phyloP scores from a whole-genome alignment of 345 rosid genomes.

The Eucalyptus curtisii region DNA sequence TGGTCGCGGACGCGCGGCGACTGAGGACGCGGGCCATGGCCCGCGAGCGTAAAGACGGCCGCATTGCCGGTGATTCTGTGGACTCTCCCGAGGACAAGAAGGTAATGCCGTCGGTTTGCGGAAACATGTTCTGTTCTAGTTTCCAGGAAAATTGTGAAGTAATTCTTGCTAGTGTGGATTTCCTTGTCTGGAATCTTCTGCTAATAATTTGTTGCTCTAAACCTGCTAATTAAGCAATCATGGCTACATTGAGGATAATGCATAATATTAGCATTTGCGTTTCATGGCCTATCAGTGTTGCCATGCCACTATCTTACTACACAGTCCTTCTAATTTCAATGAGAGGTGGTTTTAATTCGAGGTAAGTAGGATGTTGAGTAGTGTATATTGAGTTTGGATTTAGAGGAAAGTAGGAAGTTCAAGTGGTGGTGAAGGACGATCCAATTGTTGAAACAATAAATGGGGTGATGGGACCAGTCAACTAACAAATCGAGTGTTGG shows the following conservation, averaged over 20 bases:
- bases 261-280: not conserved
- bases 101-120: conserved; percentile 5
- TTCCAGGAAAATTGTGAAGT: not conserved
- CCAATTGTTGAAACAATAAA: not conserved
- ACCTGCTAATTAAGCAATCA: not conserved
- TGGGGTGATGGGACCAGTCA: not conserved
- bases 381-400: not conserved
- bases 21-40: not conserved
- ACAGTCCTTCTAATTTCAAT: not conserved
- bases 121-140: not conserved
- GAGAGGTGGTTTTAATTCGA: not conserved
- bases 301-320: not conserved
- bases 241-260: not conserved
- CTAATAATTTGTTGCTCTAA: not conserved
- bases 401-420: not conserved
- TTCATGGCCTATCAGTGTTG: not conserved
- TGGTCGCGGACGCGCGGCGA: not conserved
- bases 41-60: not conserved
- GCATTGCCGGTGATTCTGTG: not conserved
- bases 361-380: not conserved
- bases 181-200: not conserved
- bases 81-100: conserved; percentile 3
- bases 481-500: not conserved
- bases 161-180: not conserved
- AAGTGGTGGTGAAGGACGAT: not conserved